Conservation (phyloP, 257 asterid genomes). For the Lycium barbarum region DNA sequence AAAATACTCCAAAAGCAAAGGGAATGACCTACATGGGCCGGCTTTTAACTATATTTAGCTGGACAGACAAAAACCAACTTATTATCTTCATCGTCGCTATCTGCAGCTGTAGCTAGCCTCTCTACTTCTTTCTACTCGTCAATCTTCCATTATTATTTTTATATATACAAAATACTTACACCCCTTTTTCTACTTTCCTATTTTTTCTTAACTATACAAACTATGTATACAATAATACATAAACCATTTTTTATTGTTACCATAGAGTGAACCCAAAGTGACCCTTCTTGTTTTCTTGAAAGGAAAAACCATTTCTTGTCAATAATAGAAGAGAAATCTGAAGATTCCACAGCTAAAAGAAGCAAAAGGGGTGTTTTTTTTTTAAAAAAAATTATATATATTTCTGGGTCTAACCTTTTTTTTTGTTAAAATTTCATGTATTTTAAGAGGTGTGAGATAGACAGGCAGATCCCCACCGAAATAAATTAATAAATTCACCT, state of each 20-base stretch:
- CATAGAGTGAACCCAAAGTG: slow-evolving; percentile 35
- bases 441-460: slow-evolving; percentile 63
- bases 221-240: neutral
- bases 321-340: slow-evolving; percentile 38
- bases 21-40: slow-evolving; percentile 93
- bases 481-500: slow-evolving; percentile 89
- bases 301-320: slow-evolving; percentile 30
- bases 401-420: slow-evolving; percentile 33
- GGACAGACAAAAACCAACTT: slow-evolving; percentile 85
- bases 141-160: slow-evolving; percentile 21
- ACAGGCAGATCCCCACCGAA: slow-evolving; percentile 98
- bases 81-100: slow-evolving; percentile 80
- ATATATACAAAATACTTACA: neutral
- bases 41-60: slow-evolving; percentile 95
- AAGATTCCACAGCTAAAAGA: slow-evolving; percentile 56
- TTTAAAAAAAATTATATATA: neutral
- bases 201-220: neutral
- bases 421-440: neutral
- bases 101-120: slow-evolving; percentile 43
- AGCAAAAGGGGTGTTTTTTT: neutral
- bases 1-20: slow-evolving; percentile 64
- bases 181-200: neutral
- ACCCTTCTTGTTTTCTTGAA: slow-evolving; percentile 37
- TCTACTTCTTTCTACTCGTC: slow-evolving; percentile 24
- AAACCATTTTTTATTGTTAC: slow-evolving; percentile 20